Evolutionary conservation across 257 asterid genomes (phyloP), one percentile per base, ranked within the genome.

Genomic region (Solanum ossicruentum): DNA sequence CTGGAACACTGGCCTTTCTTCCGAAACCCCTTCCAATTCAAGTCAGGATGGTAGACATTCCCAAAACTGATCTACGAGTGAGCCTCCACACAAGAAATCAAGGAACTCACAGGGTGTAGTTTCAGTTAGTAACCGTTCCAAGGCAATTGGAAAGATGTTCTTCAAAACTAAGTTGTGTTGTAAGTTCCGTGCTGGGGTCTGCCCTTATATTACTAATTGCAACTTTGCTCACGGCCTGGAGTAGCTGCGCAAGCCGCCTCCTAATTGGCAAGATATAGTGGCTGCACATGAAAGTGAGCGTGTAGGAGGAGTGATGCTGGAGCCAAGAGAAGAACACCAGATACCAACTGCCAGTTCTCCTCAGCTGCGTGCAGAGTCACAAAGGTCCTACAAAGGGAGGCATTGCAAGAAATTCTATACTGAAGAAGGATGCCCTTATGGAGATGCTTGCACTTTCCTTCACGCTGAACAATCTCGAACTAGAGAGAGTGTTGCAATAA

Each of bases 241-340:
- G 56, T 88, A 87, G 85, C 81, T 88, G 20, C 85, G 84, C 16
- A 83, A 80, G 70, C 84, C 86, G 39, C 90, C 90, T n/a, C 81
- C 88, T 67, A 82, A 83, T 88, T 88, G 90, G 90, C 86, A 85
- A 57, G 88, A 88, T 61, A 88, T 60, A 12, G 88, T 88, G 51
- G 85, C 85, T 75, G 86, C 83, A 41, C 89, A 84, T n/a, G 87
- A 80, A 18, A 77, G 84, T 7, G 88, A 82, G n/a, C 11, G 13
- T 7, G 66, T 84, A 3, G 75, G 81, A 41, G 75, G 9, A 21
- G 60, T 55, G 55, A 17, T 52, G 23, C 52, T 51, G 49, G 89
- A 87, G 32, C 67, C 70, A 6, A 87, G 89, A 60, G 89, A 87
- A 70, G 89, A 87, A 32, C 86, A 79, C 81, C 89, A 87, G 83